Percentiles rank a stretch among this genome's conserved stretches.
phyloP scores from a whole-genome alignment of 2,329 filamentous ascomycete genomes.

The Colletotrichum trifolii region DNA sequence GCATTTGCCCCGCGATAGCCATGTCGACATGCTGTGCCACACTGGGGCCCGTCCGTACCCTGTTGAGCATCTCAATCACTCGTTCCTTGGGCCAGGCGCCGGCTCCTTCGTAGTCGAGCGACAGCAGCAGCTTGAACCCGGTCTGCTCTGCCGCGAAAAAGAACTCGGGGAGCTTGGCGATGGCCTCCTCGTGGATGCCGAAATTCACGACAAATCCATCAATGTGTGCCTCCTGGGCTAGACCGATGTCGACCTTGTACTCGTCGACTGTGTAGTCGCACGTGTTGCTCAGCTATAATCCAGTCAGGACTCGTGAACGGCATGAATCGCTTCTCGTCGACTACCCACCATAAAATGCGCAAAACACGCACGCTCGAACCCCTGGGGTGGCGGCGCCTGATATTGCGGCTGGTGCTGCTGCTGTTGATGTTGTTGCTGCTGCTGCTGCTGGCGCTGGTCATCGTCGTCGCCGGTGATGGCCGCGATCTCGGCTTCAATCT shows the following conservation, averaged over 20 bases:
- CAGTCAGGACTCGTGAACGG: background rate
- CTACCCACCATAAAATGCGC: conserved; percentile 33
- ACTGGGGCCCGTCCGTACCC: background rate
- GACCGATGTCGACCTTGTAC: conserved; percentile 29
- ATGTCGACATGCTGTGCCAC: too few species aligned
- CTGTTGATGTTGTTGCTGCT: conserved; percentile 16
- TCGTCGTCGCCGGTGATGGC: conserved; percentile 29
- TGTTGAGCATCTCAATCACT: conserved; percentile 29
- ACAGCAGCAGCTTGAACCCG: conserved; percentile 35
- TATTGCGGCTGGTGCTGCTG: conserved; percentile 4
- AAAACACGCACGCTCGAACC: conserved; percentile 27
- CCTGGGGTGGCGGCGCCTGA: conserved; percentile 16
- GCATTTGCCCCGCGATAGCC: background rate
- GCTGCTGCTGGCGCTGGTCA: conserved; percentile 18
- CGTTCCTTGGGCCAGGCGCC: conserved; percentile 32
- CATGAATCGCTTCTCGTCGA: background rate
- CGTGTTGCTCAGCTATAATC: conserved; percentile 30
- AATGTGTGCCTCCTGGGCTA: conserved; percentile 35
- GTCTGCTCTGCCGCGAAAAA: conserved; percentile 31
- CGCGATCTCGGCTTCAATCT: conserved; percentile 35
- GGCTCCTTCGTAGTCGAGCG: conserved; percentile 33
- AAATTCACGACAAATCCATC: conserved; percentile 36
- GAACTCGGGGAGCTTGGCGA: conserved; percentile 28
- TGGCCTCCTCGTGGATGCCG: conserved; percentile 35
- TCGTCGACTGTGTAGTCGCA: conserved; percentile 29